Percentiles rank a stretch among this genome's conserved stretches.
These are phyloP conservation scores for Silene vulgaris DNA, from an alignment of 179 eudicot species.

Conservation along the genomic window DNA sequence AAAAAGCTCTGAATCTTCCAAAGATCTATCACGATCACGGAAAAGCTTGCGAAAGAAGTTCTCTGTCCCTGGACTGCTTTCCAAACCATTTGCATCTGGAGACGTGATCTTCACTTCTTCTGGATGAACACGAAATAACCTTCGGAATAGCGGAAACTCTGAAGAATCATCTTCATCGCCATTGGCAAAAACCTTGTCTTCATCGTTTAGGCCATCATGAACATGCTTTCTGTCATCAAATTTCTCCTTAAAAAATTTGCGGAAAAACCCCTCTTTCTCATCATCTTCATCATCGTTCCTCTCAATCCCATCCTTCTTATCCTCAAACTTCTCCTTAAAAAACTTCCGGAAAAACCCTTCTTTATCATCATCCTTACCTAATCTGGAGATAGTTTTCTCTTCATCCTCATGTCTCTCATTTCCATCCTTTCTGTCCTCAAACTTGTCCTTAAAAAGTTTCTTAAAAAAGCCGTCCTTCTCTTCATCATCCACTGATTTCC, in stretches of 20 bases:
- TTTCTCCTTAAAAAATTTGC: constrained; percentile 76
- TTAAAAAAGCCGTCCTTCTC: constrained; percentile 57
- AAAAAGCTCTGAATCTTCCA: constrained; percentile 89
- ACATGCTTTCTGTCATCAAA: constrained; percentile 66
- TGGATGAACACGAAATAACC: constrained; percentile 79
- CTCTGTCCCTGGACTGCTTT: constrained; percentile 97
- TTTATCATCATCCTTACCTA: constrained; percentile 57
- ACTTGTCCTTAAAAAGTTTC: constrained; percentile 44
- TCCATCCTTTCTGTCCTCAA: constrained; percentile 42
- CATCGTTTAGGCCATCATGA: constrained; percentile 48
- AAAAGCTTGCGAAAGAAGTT: constrained; percentile 88
- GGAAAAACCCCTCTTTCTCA: constrained; percentile 76
- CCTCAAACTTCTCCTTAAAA: constrained; percentile 79
- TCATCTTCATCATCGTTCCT: constrained; percentile 55
- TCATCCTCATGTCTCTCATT: constrained; percentile 37
- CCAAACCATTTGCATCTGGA: constrained; percentile 45
- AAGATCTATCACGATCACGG: constrained; percentile 87
- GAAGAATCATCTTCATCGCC: constrained; percentile 85
- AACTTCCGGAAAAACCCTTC: constrained; percentile 77
- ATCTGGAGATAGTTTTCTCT: constrained; percentile 23
- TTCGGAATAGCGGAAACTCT: constrained; percentile 71
- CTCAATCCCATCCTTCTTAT: constrained; percentile 61
- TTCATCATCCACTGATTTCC: constrained; percentile 54
- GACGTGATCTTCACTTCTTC: constrained; percentile 56
- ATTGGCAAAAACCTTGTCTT: constrained; percentile 46